Conservation (phyloP, 2,329 filamentous ascomycete species). For the Bipolaris sorokiniana region DNA sequence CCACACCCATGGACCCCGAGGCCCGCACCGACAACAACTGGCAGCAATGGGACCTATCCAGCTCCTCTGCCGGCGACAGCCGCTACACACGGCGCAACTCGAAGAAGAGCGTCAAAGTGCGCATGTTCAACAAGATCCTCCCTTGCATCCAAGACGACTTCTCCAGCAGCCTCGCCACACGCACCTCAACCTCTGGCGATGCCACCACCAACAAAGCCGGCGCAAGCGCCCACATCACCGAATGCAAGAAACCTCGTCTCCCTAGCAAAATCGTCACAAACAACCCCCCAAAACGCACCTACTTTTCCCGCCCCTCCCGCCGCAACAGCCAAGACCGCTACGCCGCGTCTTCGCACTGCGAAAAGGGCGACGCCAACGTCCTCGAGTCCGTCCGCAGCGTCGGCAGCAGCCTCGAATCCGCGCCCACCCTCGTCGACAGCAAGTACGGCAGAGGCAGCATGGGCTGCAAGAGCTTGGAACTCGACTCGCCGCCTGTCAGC, state of each 20-base stretch:
- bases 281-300: slow-evolving; percentile 33
- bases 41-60: slow-evolving; percentile 31
- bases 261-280: slow-evolving; percentile 4
- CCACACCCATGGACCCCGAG: slow-evolving; percentile 42
- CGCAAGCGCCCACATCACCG: background rate
- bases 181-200: slow-evolving; percentile 7
- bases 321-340: slow-evolving; percentile 41
- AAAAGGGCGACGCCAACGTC: slow-evolving; percentile 38
- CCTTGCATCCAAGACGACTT: slow-evolving; percentile 47
- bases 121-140: slow-evolving; percentile 41
- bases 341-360: slow-evolving; percentile 33
- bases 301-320: slow-evolving; percentile 33
- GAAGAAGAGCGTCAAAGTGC: slow-evolving; percentile 13
- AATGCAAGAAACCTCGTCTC: background rate
- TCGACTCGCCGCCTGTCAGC: slow-evolving; percentile 33
- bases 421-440: slow-evolving; percentile 42
- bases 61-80: slow-evolving; percentile 32
- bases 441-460: slow-evolving; percentile 22
- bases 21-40: slow-evolving; percentile 39
- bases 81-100: slow-evolving; percentile 13
- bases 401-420: slow-evolving; percentile 41
- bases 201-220: background rate
- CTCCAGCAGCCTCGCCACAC: slow-evolving; percentile 42
- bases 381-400: slow-evolving; percentile 43
- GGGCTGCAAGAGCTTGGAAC: slow-evolving; percentile 32